Evolutionary conservation across 2,329 filamentous ascomycete species (phyloP).

Genomic region (Grosmannia huntii): DNA sequence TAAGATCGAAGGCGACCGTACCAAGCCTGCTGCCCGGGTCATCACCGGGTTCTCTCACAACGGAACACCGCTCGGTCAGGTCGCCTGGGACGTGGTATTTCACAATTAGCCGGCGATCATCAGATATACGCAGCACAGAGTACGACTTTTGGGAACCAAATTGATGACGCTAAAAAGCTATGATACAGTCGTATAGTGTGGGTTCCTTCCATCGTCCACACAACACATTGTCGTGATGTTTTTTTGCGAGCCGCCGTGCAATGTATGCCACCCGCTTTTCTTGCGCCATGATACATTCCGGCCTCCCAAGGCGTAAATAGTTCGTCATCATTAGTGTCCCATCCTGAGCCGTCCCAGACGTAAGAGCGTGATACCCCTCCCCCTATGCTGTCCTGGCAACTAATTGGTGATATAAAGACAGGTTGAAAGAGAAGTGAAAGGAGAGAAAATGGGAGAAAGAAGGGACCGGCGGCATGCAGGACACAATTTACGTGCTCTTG

Average conservation of each 20-base stretch:
- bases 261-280: not conserved
- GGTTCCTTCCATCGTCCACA: not conserved
- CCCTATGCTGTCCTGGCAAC: not conserved
- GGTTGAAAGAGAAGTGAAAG: not conserved
- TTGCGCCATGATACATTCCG: not conserved
- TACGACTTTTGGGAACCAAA: not conserved
- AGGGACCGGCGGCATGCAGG: too few species aligned
- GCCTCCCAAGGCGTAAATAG: not conserved
- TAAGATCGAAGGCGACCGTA: conserved; percentile 22
- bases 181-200: not conserved
- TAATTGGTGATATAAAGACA: not conserved
- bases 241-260: not conserved
- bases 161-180: not conserved
- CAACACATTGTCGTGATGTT: not conserved
- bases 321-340: not conserved
- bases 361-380: not conserved
- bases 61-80: not conserved
- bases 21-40: conserved; percentile 17
- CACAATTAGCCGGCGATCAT: not conserved
- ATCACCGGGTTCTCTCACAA: conserved; percentile 13
- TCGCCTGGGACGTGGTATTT: conserved; percentile 5
- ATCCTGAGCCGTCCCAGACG: not conserved
- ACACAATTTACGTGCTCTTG: conserved; percentile 10
- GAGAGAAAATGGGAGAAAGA: not conserved
- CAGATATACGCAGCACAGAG: not conserved